These are phyloP conservation scores for Leucoagaricus sp. DNA, from an alignment of 1,284 basidiomycete genomes.

Conservation along the genomic window DNA sequence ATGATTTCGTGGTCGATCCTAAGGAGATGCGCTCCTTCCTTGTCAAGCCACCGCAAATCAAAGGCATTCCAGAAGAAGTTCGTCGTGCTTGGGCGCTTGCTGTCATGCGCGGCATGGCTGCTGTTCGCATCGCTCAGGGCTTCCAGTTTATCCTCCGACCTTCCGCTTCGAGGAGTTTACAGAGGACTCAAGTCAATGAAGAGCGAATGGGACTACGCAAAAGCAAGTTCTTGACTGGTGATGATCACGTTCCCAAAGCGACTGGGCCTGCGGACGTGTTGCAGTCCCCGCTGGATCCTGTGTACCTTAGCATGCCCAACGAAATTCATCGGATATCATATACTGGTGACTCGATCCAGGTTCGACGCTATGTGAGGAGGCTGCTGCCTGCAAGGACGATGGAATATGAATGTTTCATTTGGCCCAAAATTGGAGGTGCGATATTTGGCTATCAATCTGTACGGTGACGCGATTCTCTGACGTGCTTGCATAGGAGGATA, in stretches of 20 bases:
- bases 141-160: conserved; percentile 87
- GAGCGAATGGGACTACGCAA: conserved; percentile 40
- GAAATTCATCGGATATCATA: conserved; percentile 94
- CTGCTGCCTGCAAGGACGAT: conserved; percentile 66
- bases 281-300: conserved; percentile 65
- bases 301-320: conserved; percentile 93
- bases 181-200: conserved; percentile 28
- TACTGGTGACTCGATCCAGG: conserved; percentile 84
- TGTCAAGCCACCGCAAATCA: conserved; percentile 58
- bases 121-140: conserved; percentile 90
- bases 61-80: conserved; percentile 54
- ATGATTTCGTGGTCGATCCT: conserved; percentile 79
- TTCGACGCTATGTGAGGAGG: conserved; percentile 84
- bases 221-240: conserved; percentile 55
- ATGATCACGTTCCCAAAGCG: conserved; percentile 56
- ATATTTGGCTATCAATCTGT: no score
- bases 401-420: conserved; percentile 88
- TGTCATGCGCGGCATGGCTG: conserved; percentile 94
- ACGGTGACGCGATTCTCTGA: neutral
- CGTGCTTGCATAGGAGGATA: conserved; percentile 57
- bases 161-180: conserved; percentile 3
- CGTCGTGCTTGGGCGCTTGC: conserved; percentile 76
- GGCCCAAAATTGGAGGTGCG: conserved; percentile 80
- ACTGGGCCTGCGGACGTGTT: conserved; percentile 75
- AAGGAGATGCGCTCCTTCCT: conserved; percentile 81